A percentile compares a stretch with the other conserved stretches of the same genome.
Evolutionary conservation across 179 eudicot species (phyloP).

Genomic region (Spergularia azorica): DNA sequence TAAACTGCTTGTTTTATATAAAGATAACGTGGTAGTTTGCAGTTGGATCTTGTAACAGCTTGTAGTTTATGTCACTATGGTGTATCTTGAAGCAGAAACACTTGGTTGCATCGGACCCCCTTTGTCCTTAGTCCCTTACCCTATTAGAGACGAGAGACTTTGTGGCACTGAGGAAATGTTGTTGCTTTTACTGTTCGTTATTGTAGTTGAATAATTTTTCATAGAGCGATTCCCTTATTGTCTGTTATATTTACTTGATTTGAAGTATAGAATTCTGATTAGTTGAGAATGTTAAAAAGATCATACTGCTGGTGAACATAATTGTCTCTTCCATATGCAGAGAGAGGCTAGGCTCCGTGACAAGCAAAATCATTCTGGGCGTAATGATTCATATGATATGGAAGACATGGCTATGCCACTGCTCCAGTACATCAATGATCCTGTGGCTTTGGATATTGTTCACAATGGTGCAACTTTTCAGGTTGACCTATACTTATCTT

Average conservation of each 20-base stretch:
- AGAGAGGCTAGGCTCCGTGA: constrained; percentile 63
- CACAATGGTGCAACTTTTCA: constrained; percentile 99
- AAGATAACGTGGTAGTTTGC: no score
- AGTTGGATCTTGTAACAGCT: no score
- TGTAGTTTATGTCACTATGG: no score
- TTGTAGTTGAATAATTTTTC: no score
- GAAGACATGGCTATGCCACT: constrained; percentile 73
- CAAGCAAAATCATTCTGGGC: constrained; percentile 29
- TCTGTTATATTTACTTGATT: not conserved
- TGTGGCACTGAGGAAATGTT: no score
- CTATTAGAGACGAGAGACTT: no score
- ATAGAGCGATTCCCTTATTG: not conserved
- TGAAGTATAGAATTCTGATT: not conserved
- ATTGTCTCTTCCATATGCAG: constrained; percentile 40
- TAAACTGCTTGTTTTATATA: no score
- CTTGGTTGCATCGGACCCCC: no score
- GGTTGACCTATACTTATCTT: constrained; percentile 41
- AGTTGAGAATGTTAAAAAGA: not conserved
- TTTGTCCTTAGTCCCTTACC: no score
- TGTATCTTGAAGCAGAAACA: no score
- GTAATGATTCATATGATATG: constrained; percentile 68
- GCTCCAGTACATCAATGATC: constrained; percentile 63
- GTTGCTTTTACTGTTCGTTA: no score
- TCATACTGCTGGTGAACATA: constrained; percentile 3
- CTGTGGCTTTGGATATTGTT: constrained; percentile 77